phyloP scores from a whole-genome alignment of 129 eudicot species.

The Pseudognaphalium luteoalbum region DNA sequence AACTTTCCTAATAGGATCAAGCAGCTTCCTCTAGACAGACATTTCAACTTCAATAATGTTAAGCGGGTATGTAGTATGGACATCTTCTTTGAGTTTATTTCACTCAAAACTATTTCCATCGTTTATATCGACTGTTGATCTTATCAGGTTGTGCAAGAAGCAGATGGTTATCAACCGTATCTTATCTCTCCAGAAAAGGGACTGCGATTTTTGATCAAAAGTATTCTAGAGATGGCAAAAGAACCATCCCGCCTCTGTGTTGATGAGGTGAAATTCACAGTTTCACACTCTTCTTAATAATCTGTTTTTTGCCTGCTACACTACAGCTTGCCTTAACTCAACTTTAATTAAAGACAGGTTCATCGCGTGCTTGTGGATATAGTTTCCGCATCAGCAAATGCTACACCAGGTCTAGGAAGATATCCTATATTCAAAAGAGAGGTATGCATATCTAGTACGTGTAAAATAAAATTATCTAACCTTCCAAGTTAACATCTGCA shows the following conservation, averaged over 20 bases:
- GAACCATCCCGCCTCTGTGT: constrained; percentile 99
- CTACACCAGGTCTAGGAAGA: constrained; percentile 95
- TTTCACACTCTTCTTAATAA: neutral
- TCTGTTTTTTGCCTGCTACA: neutral
- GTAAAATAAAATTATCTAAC: neutral
- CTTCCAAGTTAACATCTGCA: neutral
- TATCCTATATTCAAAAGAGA: constrained; percentile 96
- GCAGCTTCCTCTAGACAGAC: constrained; percentile 96
- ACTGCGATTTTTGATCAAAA: constrained; percentile 77
- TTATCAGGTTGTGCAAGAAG: constrained; percentile 90
- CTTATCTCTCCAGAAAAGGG: constrained; percentile 99
- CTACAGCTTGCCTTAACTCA: neutral
- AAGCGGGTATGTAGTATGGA: constrained; percentile 57
- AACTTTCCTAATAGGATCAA: constrained; percentile 91
- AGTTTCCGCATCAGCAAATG: constrained; percentile 89
- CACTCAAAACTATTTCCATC: neutral
- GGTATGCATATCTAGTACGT: constrained; percentile 33
- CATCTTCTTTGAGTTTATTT: neutral
- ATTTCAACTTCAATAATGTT: constrained; percentile 89
- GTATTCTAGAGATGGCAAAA: constrained; percentile 85
- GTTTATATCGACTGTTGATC: constrained; percentile 14
- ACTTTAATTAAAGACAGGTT: constrained; percentile 45
- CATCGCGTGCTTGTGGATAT: constrained; percentile 92
- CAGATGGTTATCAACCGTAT: constrained; percentile 99
- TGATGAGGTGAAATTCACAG: constrained; percentile 65